Evolutionary conservation across 2,329 filamentous ascomycete species (phyloP), one percentile per base, ranked within the genome.

Genomic region (Fusarium poae): DNA sequence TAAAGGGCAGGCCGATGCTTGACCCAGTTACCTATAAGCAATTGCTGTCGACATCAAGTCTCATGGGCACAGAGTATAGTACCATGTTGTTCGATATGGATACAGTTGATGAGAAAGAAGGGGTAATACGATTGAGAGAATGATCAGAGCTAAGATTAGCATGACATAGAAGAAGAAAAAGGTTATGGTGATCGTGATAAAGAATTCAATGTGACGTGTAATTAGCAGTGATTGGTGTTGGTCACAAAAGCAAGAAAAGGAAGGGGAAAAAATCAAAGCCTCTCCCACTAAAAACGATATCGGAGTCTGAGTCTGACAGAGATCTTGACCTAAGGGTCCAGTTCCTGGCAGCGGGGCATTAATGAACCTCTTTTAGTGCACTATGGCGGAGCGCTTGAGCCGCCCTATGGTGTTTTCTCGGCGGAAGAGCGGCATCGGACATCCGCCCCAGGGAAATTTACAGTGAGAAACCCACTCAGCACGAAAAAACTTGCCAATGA

Each of bases 401-500:
- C 66, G 66, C 66, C 44, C 2, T n/a, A 32, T 25, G 30, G 29
- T 49, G 23, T 32, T 49, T 51, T 52, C 16, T 35, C 18, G 42
- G 67, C 67, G 57, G 62, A 53, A 54, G 27, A 23, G 64, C 67
- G 67, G 67, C 40, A 49, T 59, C 29, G 3, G 21, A 21, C 34
- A 58, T 67, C 66, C 66, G 66, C 66, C 66, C 20, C 44, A 43
- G 21, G 29, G 52, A 50, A 58, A 62, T 46, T 42, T 48, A 27
- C 12, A 61, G 50, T 10, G 35, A 46, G 32, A 30, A 70, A 61
- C 34, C 66, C 66, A 69, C 66, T 63, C 39, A 25, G 42, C 13
- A 37, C 13, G 44, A 62, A 65, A 71, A 72, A 72, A 65, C 62
- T 58, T 65, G 65, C 72, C 72, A 74, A 74, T 74, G 70, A 72